A percentile compares a stretch with the other conserved stretches of the same genome.
These are phyloP conservation scores for Diplodia corticola DNA, from an alignment of 2,329 filamentous ascomycete genomes.

Conservation along the genomic window DNA sequence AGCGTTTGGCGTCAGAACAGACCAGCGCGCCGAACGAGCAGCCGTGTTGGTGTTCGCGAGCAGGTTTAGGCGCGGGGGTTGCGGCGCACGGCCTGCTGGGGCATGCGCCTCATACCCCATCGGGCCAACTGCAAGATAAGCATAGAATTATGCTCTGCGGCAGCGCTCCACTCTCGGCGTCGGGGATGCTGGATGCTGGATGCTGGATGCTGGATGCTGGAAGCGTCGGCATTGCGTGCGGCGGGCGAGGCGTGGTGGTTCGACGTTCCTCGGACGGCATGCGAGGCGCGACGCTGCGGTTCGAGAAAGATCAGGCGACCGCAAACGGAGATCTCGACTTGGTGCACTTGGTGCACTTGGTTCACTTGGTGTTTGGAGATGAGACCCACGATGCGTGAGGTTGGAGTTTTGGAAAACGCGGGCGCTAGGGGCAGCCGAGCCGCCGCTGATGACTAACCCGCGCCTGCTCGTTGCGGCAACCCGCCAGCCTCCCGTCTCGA, in stretches of 20 bases:
- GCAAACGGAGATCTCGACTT: background rate
- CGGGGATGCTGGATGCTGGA: background rate
- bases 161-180: background rate
- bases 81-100: background rate
- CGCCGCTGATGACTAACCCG: background rate
- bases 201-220: background rate
- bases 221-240: background rate
- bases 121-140: slow-evolving; percentile 1
- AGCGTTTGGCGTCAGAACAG: slow-evolving; percentile 11
- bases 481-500: background rate
- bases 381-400: slow-evolving; percentile 11
- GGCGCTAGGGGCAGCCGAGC: background rate
- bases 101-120: background rate
- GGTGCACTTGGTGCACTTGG: background rate
- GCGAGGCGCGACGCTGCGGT: background rate
- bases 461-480: background rate
- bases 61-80: background rate
- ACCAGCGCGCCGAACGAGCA: background rate
- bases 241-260: no score
- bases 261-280: background rate
- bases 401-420: slow-evolving; percentile 16
- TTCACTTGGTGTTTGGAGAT: slow-evolving; percentile 17
- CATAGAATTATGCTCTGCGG: background rate
- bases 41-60: background rate
- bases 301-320: slow-evolving; percentile 10